Base-by-base conservation (phyloP, 2,329 filamentous ascomycete species). In the Pezicula radicicola region DNA sequence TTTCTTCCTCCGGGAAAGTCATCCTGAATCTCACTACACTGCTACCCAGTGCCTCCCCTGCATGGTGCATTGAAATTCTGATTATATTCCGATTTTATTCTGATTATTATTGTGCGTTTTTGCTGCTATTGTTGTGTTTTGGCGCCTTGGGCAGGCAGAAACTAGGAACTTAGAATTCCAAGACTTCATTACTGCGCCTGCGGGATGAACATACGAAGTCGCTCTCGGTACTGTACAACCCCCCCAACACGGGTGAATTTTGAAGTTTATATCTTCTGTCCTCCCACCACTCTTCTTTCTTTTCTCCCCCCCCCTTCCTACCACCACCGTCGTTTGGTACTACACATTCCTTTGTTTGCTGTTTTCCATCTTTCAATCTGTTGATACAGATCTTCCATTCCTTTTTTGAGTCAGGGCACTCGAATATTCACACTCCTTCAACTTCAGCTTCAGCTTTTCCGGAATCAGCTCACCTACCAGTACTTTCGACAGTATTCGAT, bases 301-400 rank as follows among this genome's bases (percentile, higher is more conserved):
- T 45, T 44, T 46, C 49, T 51, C 45, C 41, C 46, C 36, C 16
- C 16, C 42, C 44, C 47, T 35, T 16, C 43, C 50, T 49, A 55
- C 42, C 39, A 44, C 47, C 49, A 43, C 37, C 37, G 12, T 37
- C 49, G 42, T 46, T 35, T 48, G 51, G 48, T 54, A 48, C 52
- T 39, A 46, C 53, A 61, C 62, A 55, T 50, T 62, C 60, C 37
- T 61, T 62, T 45, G 48, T 50, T 46, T 55, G 41, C 48, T 44
- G 47, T 41, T 54, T 19, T 30, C 25, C 46, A 21, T 37, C 15
- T 53, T 55, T 47, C 47, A 2, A 53, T 62, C 60, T 63, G 60
- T 63, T 62, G 59, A 63, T 60, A 61, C 60, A 60, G 57, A 60
- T 50, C 19, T 52, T 59, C 48, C 57, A 58, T 59, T 63, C 59